Conservation (phyloP, 2,329 filamentous ascomycete species). For the Dothideomycetidae sp. region DNA sequence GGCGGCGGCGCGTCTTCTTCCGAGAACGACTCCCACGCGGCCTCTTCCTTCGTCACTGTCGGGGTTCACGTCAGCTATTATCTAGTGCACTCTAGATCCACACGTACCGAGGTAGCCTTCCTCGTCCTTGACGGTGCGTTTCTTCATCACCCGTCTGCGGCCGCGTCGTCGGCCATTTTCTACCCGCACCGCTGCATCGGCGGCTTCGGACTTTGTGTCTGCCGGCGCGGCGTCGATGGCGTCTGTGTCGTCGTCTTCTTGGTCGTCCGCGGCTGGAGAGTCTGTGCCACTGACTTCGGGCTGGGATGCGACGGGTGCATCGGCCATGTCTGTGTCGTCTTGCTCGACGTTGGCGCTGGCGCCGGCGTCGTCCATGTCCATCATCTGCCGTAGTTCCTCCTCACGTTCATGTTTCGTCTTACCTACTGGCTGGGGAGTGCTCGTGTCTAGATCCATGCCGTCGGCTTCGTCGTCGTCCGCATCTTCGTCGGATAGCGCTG, state of each 20-base stretch:
- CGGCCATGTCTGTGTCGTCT: conserved; percentile 12
- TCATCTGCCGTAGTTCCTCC: conserved; percentile 56
- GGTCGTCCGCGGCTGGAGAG: conserved; percentile 24
- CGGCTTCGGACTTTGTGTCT: conserved; percentile 12
- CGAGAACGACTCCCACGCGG: conserved; percentile 82
- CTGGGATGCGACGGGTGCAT: conserved; percentile 15
- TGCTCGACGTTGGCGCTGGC: no score
- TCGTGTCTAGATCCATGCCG: conserved; percentile 12
- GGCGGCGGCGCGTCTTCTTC: conserved; percentile 58
- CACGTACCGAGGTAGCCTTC: conserved; percentile 73
- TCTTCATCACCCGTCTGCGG: conserved; percentile 69
- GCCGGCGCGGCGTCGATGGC: conserved; percentile 11
- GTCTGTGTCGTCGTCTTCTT: conserved; percentile 27
- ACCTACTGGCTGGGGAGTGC: conserved; percentile 18
- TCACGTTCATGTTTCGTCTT: conserved; percentile 47
- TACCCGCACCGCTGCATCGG: conserved; percentile 35
- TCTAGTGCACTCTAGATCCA: no score
- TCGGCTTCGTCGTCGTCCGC: conserved; percentile 37
- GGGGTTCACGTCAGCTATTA: no score
- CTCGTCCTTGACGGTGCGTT: conserved; percentile 73
- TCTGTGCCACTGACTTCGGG: conserved; percentile 29
- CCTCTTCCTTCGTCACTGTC: conserved; percentile 70
- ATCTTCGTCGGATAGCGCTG: conserved; percentile 35
- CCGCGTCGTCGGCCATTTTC: conserved; percentile 57
- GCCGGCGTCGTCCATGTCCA: conserved; percentile 53